A percentile compares a stretch with the other conserved stretches of the same genome.
These are phyloP conservation scores for Herpetomonas samuelpessoai DNA, from an alignment of 208 protist species.

Conservation along the genomic window DNA sequence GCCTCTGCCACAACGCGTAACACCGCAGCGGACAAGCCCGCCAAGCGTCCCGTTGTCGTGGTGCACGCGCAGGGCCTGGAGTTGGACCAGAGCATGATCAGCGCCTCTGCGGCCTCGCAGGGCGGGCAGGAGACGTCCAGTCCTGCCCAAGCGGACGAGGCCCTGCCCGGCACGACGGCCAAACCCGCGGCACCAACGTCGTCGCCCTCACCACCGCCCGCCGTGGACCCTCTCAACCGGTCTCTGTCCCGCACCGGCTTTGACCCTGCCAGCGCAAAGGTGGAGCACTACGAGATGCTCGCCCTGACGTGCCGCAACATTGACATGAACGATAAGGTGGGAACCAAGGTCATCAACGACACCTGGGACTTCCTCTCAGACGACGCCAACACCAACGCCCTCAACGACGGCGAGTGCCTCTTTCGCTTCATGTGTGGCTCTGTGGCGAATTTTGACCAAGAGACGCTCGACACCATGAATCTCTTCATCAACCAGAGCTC, in stretches of 20 bases:
- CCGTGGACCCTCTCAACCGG: constrained; percentile 14
- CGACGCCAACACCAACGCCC: constrained; percentile 21
- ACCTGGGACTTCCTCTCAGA: constrained; percentile 82
- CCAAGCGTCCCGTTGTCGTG: constrained; percentile 34
- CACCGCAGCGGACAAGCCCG: background rate
- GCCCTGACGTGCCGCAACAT: constrained; percentile 62
- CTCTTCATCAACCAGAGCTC: constrained; percentile 69
- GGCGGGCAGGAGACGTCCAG: background rate
- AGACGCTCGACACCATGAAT: constrained; percentile 55
- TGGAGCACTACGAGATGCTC: constrained; percentile 80
- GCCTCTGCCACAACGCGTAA: background rate
- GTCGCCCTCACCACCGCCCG: constrained; percentile 15
- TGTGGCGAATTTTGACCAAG: constrained; percentile 27
- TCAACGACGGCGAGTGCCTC: constrained; percentile 67
- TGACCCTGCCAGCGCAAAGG: constrained; percentile 19
- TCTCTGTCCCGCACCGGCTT: constrained; percentile 16
- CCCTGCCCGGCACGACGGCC: too few relatives aligned
- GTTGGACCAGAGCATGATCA: constrained; percentile 20
- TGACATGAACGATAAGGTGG: constrained; percentile 25
- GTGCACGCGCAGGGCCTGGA: constrained; percentile 65
- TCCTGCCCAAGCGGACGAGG: background rate
- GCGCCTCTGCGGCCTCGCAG: constrained; percentile 12
- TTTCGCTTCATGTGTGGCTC: constrained; percentile 78
- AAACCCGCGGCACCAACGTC: background rate
- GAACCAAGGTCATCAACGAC: constrained; percentile 36